Conservation (phyloP, 2,329 filamentous ascomycete genomes). For the Trichoderma atroviride region DNA sequence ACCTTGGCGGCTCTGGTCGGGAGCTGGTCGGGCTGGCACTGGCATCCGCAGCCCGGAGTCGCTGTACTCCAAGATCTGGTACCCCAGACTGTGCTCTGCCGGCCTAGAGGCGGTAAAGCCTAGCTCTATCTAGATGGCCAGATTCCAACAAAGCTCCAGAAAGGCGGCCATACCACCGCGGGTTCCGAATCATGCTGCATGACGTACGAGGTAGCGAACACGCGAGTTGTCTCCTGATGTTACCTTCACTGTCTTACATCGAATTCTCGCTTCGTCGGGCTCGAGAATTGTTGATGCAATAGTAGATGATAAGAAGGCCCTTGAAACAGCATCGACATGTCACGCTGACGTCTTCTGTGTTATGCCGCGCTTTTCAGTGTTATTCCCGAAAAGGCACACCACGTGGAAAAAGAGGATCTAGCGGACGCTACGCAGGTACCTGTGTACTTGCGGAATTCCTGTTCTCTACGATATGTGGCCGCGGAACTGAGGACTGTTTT, state of each 20-base stretch:
- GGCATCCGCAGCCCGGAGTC: not conserved
- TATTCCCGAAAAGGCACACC: not conserved
- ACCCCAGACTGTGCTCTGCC: constrained; percentile 8
- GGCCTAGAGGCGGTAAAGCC: constrained; percentile 1
- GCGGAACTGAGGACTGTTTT: not conserved
- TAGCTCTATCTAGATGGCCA: constrained; percentile 16
- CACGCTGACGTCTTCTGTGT: not conserved
- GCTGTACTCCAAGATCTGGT: constrained; percentile 10
- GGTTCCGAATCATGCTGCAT: constrained; percentile 10
- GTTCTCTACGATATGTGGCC: not conserved
- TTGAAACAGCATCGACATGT: not conserved
- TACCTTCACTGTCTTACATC: not conserved
- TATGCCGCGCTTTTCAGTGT: not conserved
- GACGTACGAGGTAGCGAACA: constrained; percentile 4
- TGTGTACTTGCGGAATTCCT: too few relatives aligned
- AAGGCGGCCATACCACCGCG: not conserved
- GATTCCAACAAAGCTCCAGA: constrained; percentile 10
- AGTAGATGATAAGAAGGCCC: not conserved
- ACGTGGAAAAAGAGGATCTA: not conserved
- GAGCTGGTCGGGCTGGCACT: constrained; percentile 1
- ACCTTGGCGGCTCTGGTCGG: not conserved
- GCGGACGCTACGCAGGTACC: not conserved
- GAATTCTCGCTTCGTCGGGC: not conserved
- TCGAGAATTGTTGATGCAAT: not conserved
- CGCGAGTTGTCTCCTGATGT: constrained; percentile 5